Evolutionary conservation across 257 asterid species (phyloP).

Genomic region (Ligustrum vulgare): DNA sequence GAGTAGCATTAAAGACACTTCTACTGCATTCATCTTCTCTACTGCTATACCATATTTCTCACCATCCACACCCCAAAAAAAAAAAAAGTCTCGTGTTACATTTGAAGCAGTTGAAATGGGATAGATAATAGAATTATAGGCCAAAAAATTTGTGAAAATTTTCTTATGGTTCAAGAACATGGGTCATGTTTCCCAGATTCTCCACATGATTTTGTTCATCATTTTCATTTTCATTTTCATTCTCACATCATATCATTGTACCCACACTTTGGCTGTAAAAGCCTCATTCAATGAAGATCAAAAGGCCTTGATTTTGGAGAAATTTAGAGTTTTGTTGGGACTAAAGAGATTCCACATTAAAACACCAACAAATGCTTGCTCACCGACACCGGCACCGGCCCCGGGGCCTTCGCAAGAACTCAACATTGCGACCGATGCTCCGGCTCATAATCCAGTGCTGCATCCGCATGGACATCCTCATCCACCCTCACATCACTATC

Average conservation of each 20-base stretch:
- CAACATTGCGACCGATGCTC: conserved; percentile 29
- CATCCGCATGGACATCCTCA: conserved; percentile 27
- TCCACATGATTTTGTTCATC: conserved; percentile 40
- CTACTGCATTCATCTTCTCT: conserved; percentile 27
- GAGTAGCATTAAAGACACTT: conserved; percentile 92
- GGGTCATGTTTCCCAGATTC: conserved; percentile 40
- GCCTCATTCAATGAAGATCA: conserved; percentile 34
- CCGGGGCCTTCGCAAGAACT: conserved; percentile 46
- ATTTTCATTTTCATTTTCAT: conserved; percentile 52
- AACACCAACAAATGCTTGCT: background rate
- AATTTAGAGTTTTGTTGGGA: conserved; percentile 55
- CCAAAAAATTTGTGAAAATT: conserved; percentile 28
- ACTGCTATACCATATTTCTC: background rate
- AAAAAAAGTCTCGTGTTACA: background rate
- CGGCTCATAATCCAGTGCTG: conserved; percentile 42
- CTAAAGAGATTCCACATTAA: conserved; percentile 11
- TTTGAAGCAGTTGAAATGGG: conserved; percentile 18
- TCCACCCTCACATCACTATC: conserved; percentile 31
- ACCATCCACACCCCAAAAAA: conserved; percentile 38
- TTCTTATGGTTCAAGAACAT: conserved; percentile 22
- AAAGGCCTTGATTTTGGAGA: conserved; percentile 30
- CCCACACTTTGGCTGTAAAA: conserved; percentile 43
- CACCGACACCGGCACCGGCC: conserved; percentile 26
- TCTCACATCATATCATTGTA: conserved; percentile 45
- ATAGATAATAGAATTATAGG: conserved; percentile 46